Evolutionary conservation across 2,329 filamentous ascomycete genomes (phyloP), one percentile per base, ranked within the genome.

Genomic region (Meredithiella fracta): DNA sequence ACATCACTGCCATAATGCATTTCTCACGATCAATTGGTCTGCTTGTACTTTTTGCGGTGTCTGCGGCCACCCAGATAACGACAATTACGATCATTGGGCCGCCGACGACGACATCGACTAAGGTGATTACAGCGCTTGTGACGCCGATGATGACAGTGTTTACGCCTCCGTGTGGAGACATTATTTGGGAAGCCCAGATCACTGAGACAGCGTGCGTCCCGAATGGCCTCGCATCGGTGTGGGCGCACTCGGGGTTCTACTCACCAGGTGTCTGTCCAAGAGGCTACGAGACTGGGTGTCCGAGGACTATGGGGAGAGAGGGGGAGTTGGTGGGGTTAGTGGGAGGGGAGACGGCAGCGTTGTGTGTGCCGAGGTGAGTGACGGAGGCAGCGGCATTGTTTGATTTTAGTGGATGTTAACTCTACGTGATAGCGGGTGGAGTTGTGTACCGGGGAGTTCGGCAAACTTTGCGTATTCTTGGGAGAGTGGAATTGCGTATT

Each of bases 201-300:
- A 20, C 47, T 11, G 42, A n/a, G 17, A 40, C 57, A 5, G 49
- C 22, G 9, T 60, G 59, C 38, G 37, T 57, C 2, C 51, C 58
- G 1, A 51, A 50, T 5, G 59, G 54, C n/a, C 53, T 59, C 42
- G 34, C 53, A 14, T 58, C 58, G 7, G 58, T 65, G 1, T 66
- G 64, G 65, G 20, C 37, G 8, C 59, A 57, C 4, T 60, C 60
- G 7, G 64, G 65, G 1, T 65, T 64, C 55, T 66, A 64, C 57
- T 67, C 64, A 5, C 65, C 65, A 2, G 65, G 65, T 7, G 57
- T 62, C 14, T 67, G 65, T 59, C 65, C 65, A 50, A 47, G 54
- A 4, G 65, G 64, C 15, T 66, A 67, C 47, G 56, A 51, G 15
- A 60, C 64, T 8, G 58, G 54, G 50, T 66, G 65, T 57, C 63